Evolutionary conservation across 495 filamentous ascomycete species (phyloP), one percentile per base, ranked within the genome.

Genomic region (Corynascus novoguineensis): DNA sequence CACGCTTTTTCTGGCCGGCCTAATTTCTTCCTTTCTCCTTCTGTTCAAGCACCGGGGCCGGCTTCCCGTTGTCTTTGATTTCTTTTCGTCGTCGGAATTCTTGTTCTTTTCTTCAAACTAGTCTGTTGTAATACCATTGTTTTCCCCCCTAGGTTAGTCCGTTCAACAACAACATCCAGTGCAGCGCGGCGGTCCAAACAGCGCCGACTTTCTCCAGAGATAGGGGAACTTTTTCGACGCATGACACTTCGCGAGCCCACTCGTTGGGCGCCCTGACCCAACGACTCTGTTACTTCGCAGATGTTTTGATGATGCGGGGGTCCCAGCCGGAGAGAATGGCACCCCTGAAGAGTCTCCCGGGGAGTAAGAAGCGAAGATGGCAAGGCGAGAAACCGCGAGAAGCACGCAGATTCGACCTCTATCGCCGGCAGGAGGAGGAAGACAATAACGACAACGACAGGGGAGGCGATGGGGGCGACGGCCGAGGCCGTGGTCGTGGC

Each of bases 271-370:
- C 29, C 46, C 28, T 67, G 50, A 67, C 53, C 53, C 51, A 57
- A 51, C 50, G 29, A 27, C 34, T 46, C 57, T 60, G 59, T 56
- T 37, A 54, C 45, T 55, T 35, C 51, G 32, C 44, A 42, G 47
- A 54, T 29, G 57, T 24, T 25, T 21, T 21, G 58, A 61, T 57
- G 59, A 69, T 66, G 59, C 46, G 52, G 42, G 56, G 51, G 59
- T 37, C 54, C 34, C 56, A 50, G 60, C 60, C 55, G 37, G 58
- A 66, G 54, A 60, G 50, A 55, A 71, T 71, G 69, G 69, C 69
- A 46, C 69, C 69, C 52, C 25, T 64, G 38, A 50, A 25, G 22
- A 50, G 55, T 32, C 34, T 9, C 40, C 45, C 32, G 34, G 52
- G 41, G 41, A 32, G 25, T 0, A 50, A 58, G 8, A 52, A 24